Percentiles rank a stretch among this genome's conserved stretches.
Evolutionary conservation across 2,329 filamentous ascomycete species (phyloP).

Genomic region (Neonectria faginata): DNA sequence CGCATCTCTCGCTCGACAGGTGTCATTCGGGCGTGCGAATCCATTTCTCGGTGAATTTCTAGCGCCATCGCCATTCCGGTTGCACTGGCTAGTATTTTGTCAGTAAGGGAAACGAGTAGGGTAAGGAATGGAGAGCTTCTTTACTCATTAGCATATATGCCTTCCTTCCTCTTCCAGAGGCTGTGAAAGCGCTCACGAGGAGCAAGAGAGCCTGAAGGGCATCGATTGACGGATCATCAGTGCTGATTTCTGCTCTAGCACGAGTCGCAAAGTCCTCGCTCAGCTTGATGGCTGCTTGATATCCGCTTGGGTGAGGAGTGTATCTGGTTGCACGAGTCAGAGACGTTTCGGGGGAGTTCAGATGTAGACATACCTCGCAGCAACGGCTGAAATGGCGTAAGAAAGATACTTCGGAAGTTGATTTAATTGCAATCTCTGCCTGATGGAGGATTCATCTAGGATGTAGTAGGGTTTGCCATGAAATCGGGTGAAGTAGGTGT

Average conservation of each 20-base stretch:
- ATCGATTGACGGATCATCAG: conserved; percentile 85
- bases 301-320: conserved; percentile 73
- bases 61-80: conserved; percentile 87
- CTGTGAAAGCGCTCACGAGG: conserved; percentile 80
- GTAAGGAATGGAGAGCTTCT: conserved; percentile 25
- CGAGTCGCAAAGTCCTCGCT: conserved; percentile 80
- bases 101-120: conserved; percentile 42
- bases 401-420: conserved; percentile 70
- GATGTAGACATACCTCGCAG: conserved; percentile 63
- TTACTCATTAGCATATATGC: conserved; percentile 87
- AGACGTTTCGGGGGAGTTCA: neutral
- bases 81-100: conserved; percentile 69
- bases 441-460: conserved; percentile 79
- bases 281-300: conserved; percentile 73
- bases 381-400: conserved; percentile 70
- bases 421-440: conserved; percentile 77
- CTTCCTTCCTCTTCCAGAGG: conserved; percentile 83
- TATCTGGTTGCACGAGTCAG: conserved; percentile 60
- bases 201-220: conserved; percentile 80
- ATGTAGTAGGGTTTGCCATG: conserved; percentile 87
- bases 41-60: conserved; percentile 82
- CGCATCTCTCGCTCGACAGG: conserved; percentile 80
- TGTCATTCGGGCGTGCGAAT: conserved; percentile 70
- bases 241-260: conserved; percentile 77
- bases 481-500: conserved; percentile 82